Percentiles rank a stretch among this genome's conserved stretches.
phyloP scores from a whole-genome alignment of 257 asterid genomes.

The Rubia yunnanensis region DNA sequence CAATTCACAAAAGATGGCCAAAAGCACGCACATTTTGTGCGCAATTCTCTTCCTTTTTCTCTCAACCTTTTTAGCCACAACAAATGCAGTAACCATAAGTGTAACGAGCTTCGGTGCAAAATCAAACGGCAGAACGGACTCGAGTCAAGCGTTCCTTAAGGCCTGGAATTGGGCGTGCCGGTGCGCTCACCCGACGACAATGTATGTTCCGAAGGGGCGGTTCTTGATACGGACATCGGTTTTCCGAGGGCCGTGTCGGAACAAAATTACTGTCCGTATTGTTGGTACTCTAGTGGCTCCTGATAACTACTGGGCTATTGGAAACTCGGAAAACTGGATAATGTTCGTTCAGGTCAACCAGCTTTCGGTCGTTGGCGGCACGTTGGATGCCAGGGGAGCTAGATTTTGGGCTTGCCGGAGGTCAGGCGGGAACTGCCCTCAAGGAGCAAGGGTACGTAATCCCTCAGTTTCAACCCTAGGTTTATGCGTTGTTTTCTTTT shows the following conservation, averaged over 20 bases:
- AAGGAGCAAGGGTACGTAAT: conserved; percentile 62
- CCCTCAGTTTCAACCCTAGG: too few relatives aligned
- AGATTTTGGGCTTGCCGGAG: conserved; percentile 45
- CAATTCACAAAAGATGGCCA: conserved; percentile 12
- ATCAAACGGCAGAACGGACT: conserved; percentile 58
- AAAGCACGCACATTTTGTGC: conserved; percentile 2
- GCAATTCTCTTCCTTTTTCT: conserved; percentile 11
- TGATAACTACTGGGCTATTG: conserved; percentile 24
- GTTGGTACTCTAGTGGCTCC: conserved; percentile 59
- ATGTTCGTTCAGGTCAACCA: conserved; percentile 37
- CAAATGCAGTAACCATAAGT: conserved; percentile 31
- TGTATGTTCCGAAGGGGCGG: conserved; percentile 52
- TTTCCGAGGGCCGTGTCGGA: conserved; percentile 54
- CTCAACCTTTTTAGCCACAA: conserved; percentile 4
- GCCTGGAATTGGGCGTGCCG: conserved; percentile 64
- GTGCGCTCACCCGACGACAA: conserved; percentile 31
- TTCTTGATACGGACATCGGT: conserved; percentile 32
- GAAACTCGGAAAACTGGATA: conserved; percentile 47
- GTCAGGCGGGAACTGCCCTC: conserved; percentile 46
- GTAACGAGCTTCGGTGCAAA: conserved; percentile 49
- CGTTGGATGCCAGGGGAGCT: conserved; percentile 50
- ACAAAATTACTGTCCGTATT: conserved; percentile 27
- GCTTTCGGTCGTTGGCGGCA: conserved; percentile 41
- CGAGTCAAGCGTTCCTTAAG: conserved; percentile 45
- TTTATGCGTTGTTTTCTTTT: too few relatives aligned